Evolutionary conservation across 169 alveolate species (phyloP).

Genomic region (Plasmodium gonderi): DNA sequence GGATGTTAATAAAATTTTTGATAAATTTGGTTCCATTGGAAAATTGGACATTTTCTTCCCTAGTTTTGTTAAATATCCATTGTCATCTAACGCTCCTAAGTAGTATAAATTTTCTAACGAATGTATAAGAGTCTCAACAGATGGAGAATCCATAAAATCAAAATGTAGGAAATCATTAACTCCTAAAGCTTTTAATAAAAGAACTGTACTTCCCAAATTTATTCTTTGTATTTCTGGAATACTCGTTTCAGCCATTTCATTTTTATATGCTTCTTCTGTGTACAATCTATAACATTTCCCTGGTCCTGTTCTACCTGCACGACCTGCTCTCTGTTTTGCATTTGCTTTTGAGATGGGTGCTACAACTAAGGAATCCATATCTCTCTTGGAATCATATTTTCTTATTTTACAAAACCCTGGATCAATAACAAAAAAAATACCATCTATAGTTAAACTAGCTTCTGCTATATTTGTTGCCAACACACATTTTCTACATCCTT

Average conservation of each 20-base stretch:
- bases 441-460: constrained; percentile 99
- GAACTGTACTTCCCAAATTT: constrained; percentile 97
- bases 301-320: constrained; percentile 99
- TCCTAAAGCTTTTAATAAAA: constrained; percentile 99
- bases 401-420: constrained; percentile 99
- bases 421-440: constrained; percentile 99
- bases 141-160: constrained; percentile 99
- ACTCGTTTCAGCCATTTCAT: constrained; percentile 99
- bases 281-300: constrained; percentile 99
- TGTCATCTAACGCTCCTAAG: constrained; percentile 99
- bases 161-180: constrained; percentile 98
- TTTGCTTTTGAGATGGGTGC: constrained; percentile 98
- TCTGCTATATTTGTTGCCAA: constrained; percentile 99
- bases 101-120: constrained; percentile 98
- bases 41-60: constrained; percentile 99
- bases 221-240: constrained; percentile 99
- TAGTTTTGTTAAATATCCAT: constrained; percentile 98
- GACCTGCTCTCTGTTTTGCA: constrained; percentile 99
- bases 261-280: constrained; percentile 97
- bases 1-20: constrained; percentile 97
- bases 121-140: constrained; percentile 93
- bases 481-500: constrained; percentile 98
- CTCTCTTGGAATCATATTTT: constrained; percentile 96
- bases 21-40: constrained; percentile 98
- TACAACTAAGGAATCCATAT: constrained; percentile 98